Percentiles rank a stretch among this genome's conserved stretches.
phyloP scores from a whole-genome alignment of 1,139 yeast genomes.

The Pichia sp. region DNA sequence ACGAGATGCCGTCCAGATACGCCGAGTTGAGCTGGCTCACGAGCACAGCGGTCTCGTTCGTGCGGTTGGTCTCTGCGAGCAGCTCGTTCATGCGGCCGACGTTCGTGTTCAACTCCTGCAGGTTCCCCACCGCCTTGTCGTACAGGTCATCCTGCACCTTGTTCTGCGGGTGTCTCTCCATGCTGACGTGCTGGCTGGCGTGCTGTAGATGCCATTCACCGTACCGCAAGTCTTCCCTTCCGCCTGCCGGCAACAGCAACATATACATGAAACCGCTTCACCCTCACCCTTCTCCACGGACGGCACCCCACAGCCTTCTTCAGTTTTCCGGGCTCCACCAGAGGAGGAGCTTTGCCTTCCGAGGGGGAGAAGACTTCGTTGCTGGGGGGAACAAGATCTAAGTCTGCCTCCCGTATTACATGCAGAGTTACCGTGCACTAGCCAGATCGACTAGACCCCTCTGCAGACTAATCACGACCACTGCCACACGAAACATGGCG shows the following conservation, averaged over 20 bases:
- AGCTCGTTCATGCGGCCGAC: conserved; percentile 46
- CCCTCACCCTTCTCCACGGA: neutral
- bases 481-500: conserved; percentile 16
- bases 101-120: conserved; percentile 32
- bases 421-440: neutral
- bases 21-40: conserved; percentile 53
- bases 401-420: neutral
- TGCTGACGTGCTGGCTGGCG: neutral
- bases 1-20: conserved; percentile 13
- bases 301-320: neutral
- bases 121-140: conserved; percentile 70
- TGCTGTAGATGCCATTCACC: too few species aligned
- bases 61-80: conserved; percentile 56
- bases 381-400: neutral
- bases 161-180: conserved; percentile 67
- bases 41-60: conserved; percentile 67
- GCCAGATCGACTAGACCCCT: neutral
- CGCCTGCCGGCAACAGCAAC: neutral
- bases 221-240: neutral
- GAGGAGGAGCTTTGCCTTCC: neutral
- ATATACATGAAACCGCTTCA: too few species aligned
- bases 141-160: conserved; percentile 76
- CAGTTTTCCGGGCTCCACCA: neutral
- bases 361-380: too few species aligned
- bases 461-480: too few species aligned